A percentile compares a stretch with the other conserved stretches of the same genome.
phyloP scores from a whole-genome alignment of 306 rosid species.

The Dicorynia guianensis region DNA sequence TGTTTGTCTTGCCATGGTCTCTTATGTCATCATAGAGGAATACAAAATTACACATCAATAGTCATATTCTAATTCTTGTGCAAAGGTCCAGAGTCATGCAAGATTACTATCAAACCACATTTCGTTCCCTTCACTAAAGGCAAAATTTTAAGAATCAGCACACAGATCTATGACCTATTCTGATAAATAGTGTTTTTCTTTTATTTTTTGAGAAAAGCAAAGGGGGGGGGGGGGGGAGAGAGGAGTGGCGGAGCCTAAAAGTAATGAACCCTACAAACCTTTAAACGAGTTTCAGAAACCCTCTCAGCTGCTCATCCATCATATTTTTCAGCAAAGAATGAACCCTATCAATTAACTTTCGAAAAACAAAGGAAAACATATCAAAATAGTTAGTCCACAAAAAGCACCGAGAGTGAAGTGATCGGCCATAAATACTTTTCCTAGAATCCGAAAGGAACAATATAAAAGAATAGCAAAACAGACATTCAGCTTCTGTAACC shows the following conservation, averaged over 20 bases:
- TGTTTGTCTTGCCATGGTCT: constrained; percentile 46
- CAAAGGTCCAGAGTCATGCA: neutral
- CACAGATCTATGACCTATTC: neutral
- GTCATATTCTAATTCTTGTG: constrained; percentile 10
- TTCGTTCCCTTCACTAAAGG: neutral
- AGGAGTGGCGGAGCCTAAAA: neutral
- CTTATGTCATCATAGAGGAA: constrained; percentile 31
- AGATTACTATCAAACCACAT: neutral
- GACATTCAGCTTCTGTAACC: neutral
- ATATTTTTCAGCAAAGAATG: constrained; percentile 58
- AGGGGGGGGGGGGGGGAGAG: no score
- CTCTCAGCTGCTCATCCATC: constrained; percentile 63
- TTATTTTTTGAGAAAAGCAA: no score
- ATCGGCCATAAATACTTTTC: neutral
- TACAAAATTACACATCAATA: constrained; percentile 29
- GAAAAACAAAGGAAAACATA: neutral
- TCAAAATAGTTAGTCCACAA: neutral
- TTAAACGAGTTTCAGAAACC: constrained; percentile 52
- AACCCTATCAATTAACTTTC: constrained; percentile 60
- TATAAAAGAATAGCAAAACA: neutral
- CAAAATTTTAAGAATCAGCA: neutral
- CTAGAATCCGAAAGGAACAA: neutral
- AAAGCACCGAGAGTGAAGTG: neutral
- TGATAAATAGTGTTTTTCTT: neutral
- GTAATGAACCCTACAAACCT: constrained; percentile 47